These are phyloP conservation scores for Acanthamoeba lenticulata DNA, from an alignment of 208 protist species.

Conservation along the genomic window DNA sequence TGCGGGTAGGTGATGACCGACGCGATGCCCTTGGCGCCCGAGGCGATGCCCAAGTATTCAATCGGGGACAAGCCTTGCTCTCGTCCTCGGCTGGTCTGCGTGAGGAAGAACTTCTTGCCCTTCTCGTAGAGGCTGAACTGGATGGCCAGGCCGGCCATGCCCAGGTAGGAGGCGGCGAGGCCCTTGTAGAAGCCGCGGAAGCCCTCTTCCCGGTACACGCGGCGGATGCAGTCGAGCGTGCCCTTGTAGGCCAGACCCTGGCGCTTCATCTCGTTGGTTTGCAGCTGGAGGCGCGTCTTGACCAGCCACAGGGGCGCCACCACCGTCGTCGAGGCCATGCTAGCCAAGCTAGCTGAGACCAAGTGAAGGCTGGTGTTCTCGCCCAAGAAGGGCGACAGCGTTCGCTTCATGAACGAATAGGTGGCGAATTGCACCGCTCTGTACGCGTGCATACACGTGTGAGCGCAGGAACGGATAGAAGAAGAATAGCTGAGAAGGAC, in stretches of 20 bases:
- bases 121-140: constrained; percentile 65
- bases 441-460: too few species aligned
- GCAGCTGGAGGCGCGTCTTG: constrained; percentile 78
- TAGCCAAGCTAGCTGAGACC: constrained; percentile 42
- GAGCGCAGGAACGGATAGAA: too few species aligned
- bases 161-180: constrained; percentile 73
- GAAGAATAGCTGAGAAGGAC: too few species aligned
- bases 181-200: constrained; percentile 75
- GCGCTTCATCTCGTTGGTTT: constrained; percentile 55
- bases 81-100: not conserved
- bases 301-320: constrained; percentile 74
- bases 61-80: not conserved
- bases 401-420: constrained; percentile 73
- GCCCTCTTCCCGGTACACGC: constrained; percentile 72
- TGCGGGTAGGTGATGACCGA: constrained; percentile 82
- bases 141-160: constrained; percentile 58
- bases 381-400: constrained; percentile 45
- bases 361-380: constrained; percentile 67
- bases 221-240: constrained; percentile 43
- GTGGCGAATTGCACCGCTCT: constrained; percentile 77
- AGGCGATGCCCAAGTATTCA: constrained; percentile 48
- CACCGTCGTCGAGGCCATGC: constrained; percentile 56
- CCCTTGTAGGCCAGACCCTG: constrained; percentile 49
- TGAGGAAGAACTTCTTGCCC: not conserved
- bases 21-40: constrained; percentile 76